Evolutionary conservation across 352 stramenopile genomes (phyloP), one percentile per base, ranked within the genome.

Genomic region (Peronospora tabacina): DNA sequence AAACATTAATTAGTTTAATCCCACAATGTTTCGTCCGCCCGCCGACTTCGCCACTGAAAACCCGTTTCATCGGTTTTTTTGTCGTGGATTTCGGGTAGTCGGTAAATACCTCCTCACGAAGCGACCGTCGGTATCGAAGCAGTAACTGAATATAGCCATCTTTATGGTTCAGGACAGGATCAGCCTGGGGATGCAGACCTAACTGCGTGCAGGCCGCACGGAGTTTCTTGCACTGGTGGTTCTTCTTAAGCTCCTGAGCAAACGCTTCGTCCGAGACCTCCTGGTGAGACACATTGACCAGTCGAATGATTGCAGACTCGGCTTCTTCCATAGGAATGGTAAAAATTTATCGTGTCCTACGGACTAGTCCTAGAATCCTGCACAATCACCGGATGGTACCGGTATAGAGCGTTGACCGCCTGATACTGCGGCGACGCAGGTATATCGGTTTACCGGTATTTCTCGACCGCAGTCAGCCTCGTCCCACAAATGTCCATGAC

Each of bases 1-100:
- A 7, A n/a, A 60, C 38, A 35, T 60, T 60, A 10, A 48, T 29
- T 11, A 60, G 38, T 34, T 36, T 37, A 16, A 60, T 49, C 15
- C 38, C 44, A 22, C 52, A 58, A 32, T 60, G 44, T 7, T 60
- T 49, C n/a, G 44, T 60, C 44, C 38, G 55, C 26, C 12, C 30
- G 7, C 16, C 37, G 4, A 54, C 10, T 3, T 45, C 37, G 37
- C 26, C 13, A 10, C 2, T 46, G 8, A 10, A 19, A 2, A 11
- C 3, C 6, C 30, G 19, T 40, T 19, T 53, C 10, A 43, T 47
- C 16, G 12, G 32, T n/a, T 49, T 55, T n/a, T 49, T 55, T 4
- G 34, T n/a, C 44, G 35, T 50, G 20, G 26, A 8, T 24, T 40
- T 45, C 38, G 33, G 13, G 49, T 29, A 34, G 15, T 30, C 45